phyloP scores from a whole-genome alignment of 2,329 filamentous ascomycete species.

The Colletotrichum euphorbiae region DNA sequence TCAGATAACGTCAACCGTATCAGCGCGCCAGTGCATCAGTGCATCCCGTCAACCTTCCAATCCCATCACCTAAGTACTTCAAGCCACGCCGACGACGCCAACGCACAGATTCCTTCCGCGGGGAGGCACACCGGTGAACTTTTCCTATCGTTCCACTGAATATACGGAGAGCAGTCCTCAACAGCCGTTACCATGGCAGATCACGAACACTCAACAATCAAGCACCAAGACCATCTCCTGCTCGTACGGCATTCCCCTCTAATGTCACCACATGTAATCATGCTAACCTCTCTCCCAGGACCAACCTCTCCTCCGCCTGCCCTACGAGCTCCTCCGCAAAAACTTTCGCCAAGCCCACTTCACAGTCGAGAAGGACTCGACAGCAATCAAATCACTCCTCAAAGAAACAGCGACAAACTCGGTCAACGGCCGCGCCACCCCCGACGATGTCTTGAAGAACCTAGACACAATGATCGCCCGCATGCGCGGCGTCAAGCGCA shows the following conservation, averaged over 20 bases:
- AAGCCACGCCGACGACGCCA: conserved; percentile 22
- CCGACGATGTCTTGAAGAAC: conserved; percentile 79
- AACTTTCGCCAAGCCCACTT: conserved; percentile 91
- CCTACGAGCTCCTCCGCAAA: conserved; percentile 90
- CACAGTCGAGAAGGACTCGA: conserved; percentile 78
- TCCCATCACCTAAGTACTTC: conserved; percentile 1
- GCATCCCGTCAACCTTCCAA: conserved; percentile 22
- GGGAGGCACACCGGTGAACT: neutral
- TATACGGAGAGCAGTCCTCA: neutral
- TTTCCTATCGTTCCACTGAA: neutral
- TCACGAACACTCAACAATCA: conserved; percentile 73
- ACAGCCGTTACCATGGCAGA: conserved; percentile 63
- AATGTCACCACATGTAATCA: conserved; percentile 3
- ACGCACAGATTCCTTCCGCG: neutral
- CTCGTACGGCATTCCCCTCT: conserved; percentile 61
- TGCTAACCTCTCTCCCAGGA: conserved; percentile 66
- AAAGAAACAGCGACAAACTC: conserved; percentile 75
- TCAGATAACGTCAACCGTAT: conserved; percentile 30
- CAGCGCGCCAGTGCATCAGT: conserved; percentile 29
- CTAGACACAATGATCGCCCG: conserved; percentile 87
- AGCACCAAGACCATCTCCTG: conserved; percentile 80
- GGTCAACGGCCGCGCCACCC: conserved; percentile 69
- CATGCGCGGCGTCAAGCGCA: conserved; percentile 89
- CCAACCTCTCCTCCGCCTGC: conserved; percentile 92
- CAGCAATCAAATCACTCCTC: conserved; percentile 69